Percentiles rank a stretch among this genome's conserved stretches.
Conservation (phyloP, 371 early-diverging fungal genomes). For the Mortierella sp. region DNA sequence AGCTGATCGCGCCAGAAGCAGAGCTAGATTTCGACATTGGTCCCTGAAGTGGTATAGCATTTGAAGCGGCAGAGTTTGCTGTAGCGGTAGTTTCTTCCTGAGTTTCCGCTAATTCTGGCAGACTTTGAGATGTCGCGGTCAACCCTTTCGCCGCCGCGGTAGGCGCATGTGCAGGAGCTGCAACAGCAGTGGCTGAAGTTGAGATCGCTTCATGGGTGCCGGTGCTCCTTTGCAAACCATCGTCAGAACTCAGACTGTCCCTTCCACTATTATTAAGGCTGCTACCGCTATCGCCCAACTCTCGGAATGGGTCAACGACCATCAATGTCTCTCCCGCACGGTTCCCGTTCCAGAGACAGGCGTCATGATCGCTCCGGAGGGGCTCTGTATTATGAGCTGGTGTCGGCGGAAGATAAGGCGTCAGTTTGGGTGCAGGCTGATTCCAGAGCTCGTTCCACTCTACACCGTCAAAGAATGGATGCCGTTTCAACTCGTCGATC, state of each 20-base stretch:
- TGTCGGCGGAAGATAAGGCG: constrained; percentile 56
- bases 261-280: constrained; percentile 32
- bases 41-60: too few species aligned
- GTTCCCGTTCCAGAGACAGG: constrained; percentile 58
- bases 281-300: constrained; percentile 33
- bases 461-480: constrained; percentile 90
- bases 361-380: constrained; percentile 42
- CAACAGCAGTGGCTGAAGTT: not conserved
- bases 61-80: too few species aligned
- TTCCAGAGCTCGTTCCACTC: constrained; percentile 77
- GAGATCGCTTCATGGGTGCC: constrained; percentile 6
- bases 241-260: constrained; percentile 29
- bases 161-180: too few species aligned
- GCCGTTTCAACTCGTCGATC: constrained; percentile 81
- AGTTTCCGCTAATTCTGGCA: too few species aligned
- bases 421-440: constrained; percentile 62
- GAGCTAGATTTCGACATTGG: constrained; percentile 24
- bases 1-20: constrained; percentile 1
- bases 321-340: constrained; percentile 37
- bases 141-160: too few species aligned
- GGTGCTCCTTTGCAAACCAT: constrained; percentile 5
- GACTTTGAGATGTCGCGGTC: too few species aligned
- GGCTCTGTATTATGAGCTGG: constrained; percentile 43
- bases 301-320: constrained; percentile 40
- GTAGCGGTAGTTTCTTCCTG: too few species aligned